These are phyloP conservation scores for Termitomyces sp. DNA, from an alignment of 768 basidiomycete species.

Conservation along the genomic window DNA sequence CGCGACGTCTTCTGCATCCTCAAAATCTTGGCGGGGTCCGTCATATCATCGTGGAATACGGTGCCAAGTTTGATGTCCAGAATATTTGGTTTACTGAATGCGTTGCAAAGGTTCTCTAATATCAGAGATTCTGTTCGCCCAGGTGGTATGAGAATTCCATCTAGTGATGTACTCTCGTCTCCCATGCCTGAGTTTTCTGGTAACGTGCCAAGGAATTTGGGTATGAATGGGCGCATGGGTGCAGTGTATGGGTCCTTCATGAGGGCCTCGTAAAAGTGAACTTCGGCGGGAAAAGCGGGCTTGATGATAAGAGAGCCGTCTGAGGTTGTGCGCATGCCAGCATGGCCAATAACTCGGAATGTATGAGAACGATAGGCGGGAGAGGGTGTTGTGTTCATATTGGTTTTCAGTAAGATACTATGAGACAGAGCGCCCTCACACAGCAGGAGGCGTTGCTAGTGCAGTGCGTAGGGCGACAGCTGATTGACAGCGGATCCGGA, in stretches of 20 bases:
- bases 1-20: slow-evolving; percentile 72
- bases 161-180: slow-evolving; percentile 31
- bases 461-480: not conserved
- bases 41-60: slow-evolving; percentile 68
- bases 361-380: not conserved
- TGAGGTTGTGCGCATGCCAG: slow-evolving; percentile 60
- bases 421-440: not conserved
- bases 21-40: slow-evolving; percentile 66
- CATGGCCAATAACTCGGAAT: slow-evolving; percentile 70
- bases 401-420: not conserved
- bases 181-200: slow-evolving; percentile 41
- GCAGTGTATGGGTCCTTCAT: slow-evolving; percentile 35
- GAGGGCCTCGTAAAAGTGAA: slow-evolving; percentile 65
- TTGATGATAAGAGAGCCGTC: slow-evolving; percentile 81
- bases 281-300: slow-evolving; percentile 58
- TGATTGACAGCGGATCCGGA: slow-evolving; percentile 11
- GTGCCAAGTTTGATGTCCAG: slow-evolving; percentile 93
- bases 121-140: slow-evolving; percentile 62
- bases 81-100: slow-evolving; percentile 77
- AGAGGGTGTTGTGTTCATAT: not conserved
- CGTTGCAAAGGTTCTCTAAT: slow-evolving; percentile 74
- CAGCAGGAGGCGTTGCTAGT: not conserved
- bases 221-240: slow-evolving; percentile 54
- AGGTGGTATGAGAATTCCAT: slow-evolving; percentile 2
- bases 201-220: slow-evolving; percentile 72